A percentile compares a stretch with the other conserved stretches of the same genome.
phyloP scores from a whole-genome alignment of 2,329 filamentous ascomycete species.

The Claviceps paspali region DNA sequence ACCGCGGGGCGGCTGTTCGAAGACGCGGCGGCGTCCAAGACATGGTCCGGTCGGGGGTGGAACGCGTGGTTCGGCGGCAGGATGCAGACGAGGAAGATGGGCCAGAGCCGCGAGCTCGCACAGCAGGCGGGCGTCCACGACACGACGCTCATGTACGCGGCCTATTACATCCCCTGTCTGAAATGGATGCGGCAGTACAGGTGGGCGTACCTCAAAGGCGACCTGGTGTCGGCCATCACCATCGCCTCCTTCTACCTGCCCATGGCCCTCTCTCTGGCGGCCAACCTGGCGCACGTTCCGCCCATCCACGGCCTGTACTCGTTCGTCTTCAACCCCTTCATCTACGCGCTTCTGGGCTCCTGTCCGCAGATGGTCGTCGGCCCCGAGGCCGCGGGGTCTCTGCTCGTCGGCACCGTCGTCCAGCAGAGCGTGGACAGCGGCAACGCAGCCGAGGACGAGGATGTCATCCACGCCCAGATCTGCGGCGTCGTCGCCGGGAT shows the following conservation, averaged over 20 bases:
- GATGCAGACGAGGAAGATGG: slow-evolving; percentile 51
- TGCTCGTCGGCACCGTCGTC: slow-evolving; percentile 78
- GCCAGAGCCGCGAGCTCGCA: slow-evolving; percentile 56
- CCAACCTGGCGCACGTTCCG: slow-evolving; percentile 83
- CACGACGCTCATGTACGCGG: slow-evolving; percentile 66
- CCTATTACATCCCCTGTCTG: slow-evolving; percentile 84
- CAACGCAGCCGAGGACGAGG: slow-evolving; percentile 47
- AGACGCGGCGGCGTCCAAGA: slow-evolving; percentile 21
- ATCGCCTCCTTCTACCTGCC: slow-evolving; percentile 97
- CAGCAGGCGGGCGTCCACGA: slow-evolving; percentile 60
- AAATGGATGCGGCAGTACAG: slow-evolving; percentile 85
- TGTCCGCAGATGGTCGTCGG: slow-evolving; percentile 90
- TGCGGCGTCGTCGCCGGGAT: slow-evolving; percentile 81
- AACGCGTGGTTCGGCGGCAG: slow-evolving; percentile 32
- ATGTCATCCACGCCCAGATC: slow-evolving; percentile 58
- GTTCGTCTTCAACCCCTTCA: slow-evolving; percentile 80
- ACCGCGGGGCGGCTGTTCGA: too few species aligned
- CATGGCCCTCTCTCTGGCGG: slow-evolving; percentile 85
- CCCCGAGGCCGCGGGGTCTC: slow-evolving; percentile 82
- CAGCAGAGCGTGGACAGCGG: slow-evolving; percentile 60
- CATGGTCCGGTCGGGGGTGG: slow-evolving; percentile 29
- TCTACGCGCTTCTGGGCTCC: slow-evolving; percentile 84
- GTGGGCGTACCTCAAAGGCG: slow-evolving; percentile 67
- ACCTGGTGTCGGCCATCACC: slow-evolving; percentile 79
- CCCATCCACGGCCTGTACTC: slow-evolving; percentile 89